phyloP scores from a whole-genome alignment of 345 rosid species.

The Pistacia atlantica region DNA sequence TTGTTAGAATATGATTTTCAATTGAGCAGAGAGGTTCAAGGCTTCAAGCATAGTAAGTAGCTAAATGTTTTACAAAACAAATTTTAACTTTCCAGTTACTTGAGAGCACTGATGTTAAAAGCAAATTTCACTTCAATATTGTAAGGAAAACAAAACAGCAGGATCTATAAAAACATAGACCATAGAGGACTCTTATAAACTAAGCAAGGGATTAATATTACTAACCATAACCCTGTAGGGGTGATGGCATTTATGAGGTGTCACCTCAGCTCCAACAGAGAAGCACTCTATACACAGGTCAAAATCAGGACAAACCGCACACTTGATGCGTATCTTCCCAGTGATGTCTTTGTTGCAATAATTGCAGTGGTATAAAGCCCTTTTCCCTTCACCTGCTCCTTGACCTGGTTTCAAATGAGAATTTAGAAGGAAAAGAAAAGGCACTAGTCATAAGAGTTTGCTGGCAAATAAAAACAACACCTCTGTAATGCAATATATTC shows the following conservation, averaged over 20 bases:
- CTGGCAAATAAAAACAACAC: constrained; percentile 11
- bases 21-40: background rate
- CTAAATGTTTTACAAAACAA: too few species aligned
- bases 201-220: constrained; percentile 21
- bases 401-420: constrained; percentile 51
- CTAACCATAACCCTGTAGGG: constrained; percentile 94
- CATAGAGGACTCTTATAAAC: background rate
- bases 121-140: background rate
- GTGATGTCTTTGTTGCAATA: constrained; percentile 96
- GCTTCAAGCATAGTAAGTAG: background rate
- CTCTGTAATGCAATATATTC: too few species aligned
- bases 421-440: background rate
- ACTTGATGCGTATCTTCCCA: constrained; percentile 87
- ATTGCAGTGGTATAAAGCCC: constrained; percentile 88
- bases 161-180: background rate
- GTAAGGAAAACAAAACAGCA: background rate
- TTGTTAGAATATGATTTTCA: background rate
- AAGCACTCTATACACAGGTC: constrained; percentile 97
- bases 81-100: background rate
- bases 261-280: constrained; percentile 91
- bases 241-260: constrained; percentile 86
- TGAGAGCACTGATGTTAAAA: background rate
- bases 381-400: constrained; percentile 81
- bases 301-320: constrained; percentile 94
- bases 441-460: background rate